Evolutionary conservation across 2,329 filamentous ascomycete species (phyloP), one percentile per base, ranked within the genome.

Genomic region (Aspergillus spinulosporus): DNA sequence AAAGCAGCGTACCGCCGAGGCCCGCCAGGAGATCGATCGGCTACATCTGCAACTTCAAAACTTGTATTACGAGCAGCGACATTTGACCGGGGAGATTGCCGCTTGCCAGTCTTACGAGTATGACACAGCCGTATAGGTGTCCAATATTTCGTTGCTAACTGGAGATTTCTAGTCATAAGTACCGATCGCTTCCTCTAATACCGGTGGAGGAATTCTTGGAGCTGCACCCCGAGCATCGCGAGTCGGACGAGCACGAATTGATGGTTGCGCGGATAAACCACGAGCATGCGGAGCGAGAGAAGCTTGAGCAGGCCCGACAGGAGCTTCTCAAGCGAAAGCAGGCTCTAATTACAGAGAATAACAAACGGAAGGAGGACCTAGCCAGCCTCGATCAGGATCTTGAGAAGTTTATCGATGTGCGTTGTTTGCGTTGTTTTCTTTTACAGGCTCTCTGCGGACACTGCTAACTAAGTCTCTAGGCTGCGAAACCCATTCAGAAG

Each of bases 21-120:
- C 89, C 48, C 86, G 92, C 47, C 89, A 93, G 66, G 91, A 96
- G 74, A 91, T 97, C 62, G 94, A 99, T 71, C 85, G 88, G 49
- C 80, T 99, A 59, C 92, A 97, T 71, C 81, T 99, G 37, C 90
- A 96, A 69, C 81, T 99, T 54, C 93, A 97, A 75, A 99, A 99
- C 69, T 78, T 99, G 5, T 95, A 94, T 73, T 99, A 99, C 70
- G 93, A 99, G 74, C 92, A 97, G 76, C 82, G 90, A 53, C 92
- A 97, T 73, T 78, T 99, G 53, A 86, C 89, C 62, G 90, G 90
- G 48, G 94, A 99, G 76, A 97, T 99, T 59, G 80, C 84, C 0
- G 91, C 90, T 6, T 97, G 94, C 72, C 90, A 96, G 70, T 88
- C 87, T 50, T 97, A 95, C 66, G 90, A 96, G 91, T 96, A 77